Base-by-base conservation (phyloP, 345 rosid species). In the Euphorbia lathyris region DNA sequence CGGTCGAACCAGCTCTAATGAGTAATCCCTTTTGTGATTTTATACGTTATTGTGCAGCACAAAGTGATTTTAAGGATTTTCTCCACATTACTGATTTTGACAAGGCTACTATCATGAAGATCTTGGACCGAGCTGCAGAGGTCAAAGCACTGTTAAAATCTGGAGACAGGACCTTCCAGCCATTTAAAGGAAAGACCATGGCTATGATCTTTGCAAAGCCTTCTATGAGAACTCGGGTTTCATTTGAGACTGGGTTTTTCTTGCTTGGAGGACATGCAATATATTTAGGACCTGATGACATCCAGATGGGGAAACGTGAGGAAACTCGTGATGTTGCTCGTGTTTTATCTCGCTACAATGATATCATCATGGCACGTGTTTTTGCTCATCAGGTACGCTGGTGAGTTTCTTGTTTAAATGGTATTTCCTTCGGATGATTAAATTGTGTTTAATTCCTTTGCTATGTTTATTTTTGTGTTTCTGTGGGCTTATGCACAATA, bases 301-400 rank as follows among this genome's bases (percentile, higher is more conserved):
- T 95, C 57, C 97, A 92, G 88, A 95, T 90, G 97, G 99, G 99
- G 43, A 90, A 86, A 76, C 82, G 97, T 3, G 99, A 95, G 80
- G 97, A 92, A 74, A 92, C 99, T 59, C 93, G 92, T 9, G 97
- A 95, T 66, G 93, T 92, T 63, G 97, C 99, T 70, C 99, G 97
- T 74, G 97, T 95, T 75, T 77, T 95, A 22, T 86, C 81, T 51
- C 76, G 96, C 76, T 95, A 95, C 71, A 95, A 95, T 79, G 97
- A 95, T 70, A 86, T 95, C 68, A 82, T 95, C 61, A 90, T 90
- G 98, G 98, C 99, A 0, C 96, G 97, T 22, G 91, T 95, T 7
- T 95, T 95, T 83, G 94, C 90, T 83, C 98, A 90, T 90, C 94
- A 92, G 99, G 97, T 92, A 88, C 68, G 96, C 85, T 70, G 89